Evolutionary conservation across 176 grass and related monocot genomes (phyloP), one percentile per base, ranked within the genome.

Genomic region (Zizania latifolia): DNA sequence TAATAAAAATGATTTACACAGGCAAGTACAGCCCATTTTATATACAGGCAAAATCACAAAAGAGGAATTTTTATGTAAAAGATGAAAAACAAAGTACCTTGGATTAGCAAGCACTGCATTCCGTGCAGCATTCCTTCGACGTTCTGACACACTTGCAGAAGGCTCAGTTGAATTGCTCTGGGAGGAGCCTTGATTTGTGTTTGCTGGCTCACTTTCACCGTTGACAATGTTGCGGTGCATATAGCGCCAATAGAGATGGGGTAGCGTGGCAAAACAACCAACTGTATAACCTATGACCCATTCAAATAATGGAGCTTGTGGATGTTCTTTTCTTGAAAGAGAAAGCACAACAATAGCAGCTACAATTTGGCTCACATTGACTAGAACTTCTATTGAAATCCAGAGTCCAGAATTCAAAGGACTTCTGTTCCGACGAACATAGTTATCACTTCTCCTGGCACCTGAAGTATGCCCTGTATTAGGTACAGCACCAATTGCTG

Each of bases 201-300:
- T 74, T 73, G 85, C 41, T 64, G 41, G 26, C 48, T 90, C 84
- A 57, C 85, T 59, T 43, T 87, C 78, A 34, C 84, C 82, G 68
- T 83, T 92, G 46, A 85, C 80, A 55, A 74, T 82, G 50, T 90
- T 94, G 65, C 84, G 84, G 71, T 99, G 89, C 90, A 94, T 80
- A 76, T 92, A 94, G 38, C 86, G 86, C 95, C 95, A 94, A 78
- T 92, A 99, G 83, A 99, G 89, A 90, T 99, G 89, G 53, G 95
- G 95, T 38, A 99, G 76, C 2, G 89, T 94, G 6, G 84, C 86
- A 70, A 89, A 84, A 87, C 95, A 99, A 53, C 95, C 95, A 87
- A 90, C 78, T 7, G 86, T 89, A 79, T 94, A 99, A 77, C 95
- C 95, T 79, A 99, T 92, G 71, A 99, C 54, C 91, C 95, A 99